Conservation (phyloP, 192 early-diverging fungal species). For the Backusella psychrophila region DNA sequence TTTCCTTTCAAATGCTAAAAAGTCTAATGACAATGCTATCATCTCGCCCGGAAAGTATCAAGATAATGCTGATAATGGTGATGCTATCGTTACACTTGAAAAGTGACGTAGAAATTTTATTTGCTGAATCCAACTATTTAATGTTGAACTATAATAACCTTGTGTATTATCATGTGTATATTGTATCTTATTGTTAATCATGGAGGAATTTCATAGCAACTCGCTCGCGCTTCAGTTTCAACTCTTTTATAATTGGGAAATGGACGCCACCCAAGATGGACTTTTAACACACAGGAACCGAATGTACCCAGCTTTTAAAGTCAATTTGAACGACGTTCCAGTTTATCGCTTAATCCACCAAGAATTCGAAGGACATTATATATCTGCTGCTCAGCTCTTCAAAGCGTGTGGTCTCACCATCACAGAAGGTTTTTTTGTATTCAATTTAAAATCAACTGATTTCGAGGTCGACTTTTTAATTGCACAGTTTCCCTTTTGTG, state of each 20-base stretch:
- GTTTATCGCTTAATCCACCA: slow-evolving; percentile 32
- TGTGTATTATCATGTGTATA: not conserved
- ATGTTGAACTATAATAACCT: not conserved
- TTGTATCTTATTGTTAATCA: not conserved
- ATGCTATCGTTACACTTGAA: not conserved
- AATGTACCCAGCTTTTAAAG: slow-evolving; percentile 30
- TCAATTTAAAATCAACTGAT: slow-evolving; percentile 17
- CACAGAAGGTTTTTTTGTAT: slow-evolving; percentile 29
- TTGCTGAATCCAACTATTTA: not conserved
- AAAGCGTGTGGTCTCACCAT: slow-evolving; percentile 30
- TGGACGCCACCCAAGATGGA: not conserved
- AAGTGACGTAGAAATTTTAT: not conserved
- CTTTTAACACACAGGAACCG: slow-evolving; percentile 2
- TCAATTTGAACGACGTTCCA: slow-evolving; percentile 14
- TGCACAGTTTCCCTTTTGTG: slow-evolving; percentile 29
- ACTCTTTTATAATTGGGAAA: slow-evolving; percentile 19
- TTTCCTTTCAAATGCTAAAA: too few species aligned
- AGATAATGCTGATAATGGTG: too few species aligned
- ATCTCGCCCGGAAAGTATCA: too few species aligned
- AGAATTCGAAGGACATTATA: slow-evolving; percentile 21
- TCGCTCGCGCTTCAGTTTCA: slow-evolving; percentile 24
- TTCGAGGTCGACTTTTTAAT: slow-evolving; percentile 29
- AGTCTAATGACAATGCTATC: too few species aligned
- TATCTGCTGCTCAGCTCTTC: slow-evolving; percentile 31
- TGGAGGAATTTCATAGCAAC: not conserved